These are phyloP conservation scores for Escovopsis weberi DNA, from an alignment of 2,329 filamentous ascomycete genomes.

Conservation along the genomic window DNA sequence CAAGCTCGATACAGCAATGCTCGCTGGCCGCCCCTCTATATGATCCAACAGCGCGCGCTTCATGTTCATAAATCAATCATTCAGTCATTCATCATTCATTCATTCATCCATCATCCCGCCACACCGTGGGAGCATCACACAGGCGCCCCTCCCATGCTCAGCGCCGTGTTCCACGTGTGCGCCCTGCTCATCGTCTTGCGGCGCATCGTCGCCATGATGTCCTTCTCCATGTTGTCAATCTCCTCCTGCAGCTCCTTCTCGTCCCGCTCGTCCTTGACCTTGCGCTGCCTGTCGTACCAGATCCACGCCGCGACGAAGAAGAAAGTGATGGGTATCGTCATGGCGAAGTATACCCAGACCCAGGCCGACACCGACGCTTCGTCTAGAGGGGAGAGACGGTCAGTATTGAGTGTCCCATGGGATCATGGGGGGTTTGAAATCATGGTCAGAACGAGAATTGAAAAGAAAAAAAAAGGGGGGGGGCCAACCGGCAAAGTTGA, in stretches of 20 bases:
- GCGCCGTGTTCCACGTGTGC: slow-evolving; percentile 35
- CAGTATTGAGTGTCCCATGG: not conserved
- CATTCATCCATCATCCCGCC: not conserved
- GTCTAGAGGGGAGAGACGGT: slow-evolving; percentile 5
- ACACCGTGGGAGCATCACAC: not conserved
- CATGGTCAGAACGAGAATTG: not conserved
- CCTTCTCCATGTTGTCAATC: slow-evolving; percentile 40
- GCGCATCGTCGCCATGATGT: slow-evolving; percentile 41
- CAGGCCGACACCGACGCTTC: slow-evolving; percentile 31
- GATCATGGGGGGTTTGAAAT: not conserved
- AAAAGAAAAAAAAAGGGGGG: not conserved
- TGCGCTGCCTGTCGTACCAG: slow-evolving; percentile 35
- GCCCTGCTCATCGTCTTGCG: slow-evolving; percentile 42
- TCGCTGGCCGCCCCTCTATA: not conserved
- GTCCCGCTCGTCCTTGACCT: slow-evolving; percentile 32
- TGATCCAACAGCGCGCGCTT: not conserved
- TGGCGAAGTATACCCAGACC: slow-evolving; percentile 50
- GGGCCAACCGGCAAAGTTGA: slow-evolving; percentile 39
- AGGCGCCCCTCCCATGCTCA: slow-evolving; percentile 8
- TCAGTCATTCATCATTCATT: not conserved
- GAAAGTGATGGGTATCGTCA: slow-evolving; percentile 43
- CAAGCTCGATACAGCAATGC: not conserved
- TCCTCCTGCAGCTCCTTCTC: slow-evolving; percentile 38
- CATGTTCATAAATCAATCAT: not conserved
- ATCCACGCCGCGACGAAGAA: slow-evolving; percentile 41